phyloP scores from a whole-genome alignment of 805 yeast species.

The Ogataea methanolica region DNA sequence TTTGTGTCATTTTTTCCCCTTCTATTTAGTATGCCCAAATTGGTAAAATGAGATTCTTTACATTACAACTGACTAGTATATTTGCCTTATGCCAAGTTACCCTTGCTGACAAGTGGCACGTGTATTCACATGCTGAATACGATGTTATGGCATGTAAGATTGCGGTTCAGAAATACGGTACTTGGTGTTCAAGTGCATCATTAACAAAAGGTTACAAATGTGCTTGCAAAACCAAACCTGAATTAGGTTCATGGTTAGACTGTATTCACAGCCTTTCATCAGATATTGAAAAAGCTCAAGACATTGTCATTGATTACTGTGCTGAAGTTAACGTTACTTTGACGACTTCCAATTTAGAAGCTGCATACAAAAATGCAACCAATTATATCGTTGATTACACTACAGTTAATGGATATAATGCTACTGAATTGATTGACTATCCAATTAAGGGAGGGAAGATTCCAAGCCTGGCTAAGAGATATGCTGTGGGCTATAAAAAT shows the following conservation, averaged over 20 bases:
- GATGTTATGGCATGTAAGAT: slow-evolving; percentile 16
- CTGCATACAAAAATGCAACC: slow-evolving; percentile 39
- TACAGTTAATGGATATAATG: slow-evolving; percentile 28
- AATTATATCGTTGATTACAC: slow-evolving; percentile 32
- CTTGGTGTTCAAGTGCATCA: slow-evolving; percentile 11
- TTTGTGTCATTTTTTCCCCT: no score
- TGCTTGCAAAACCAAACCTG: slow-evolving; percentile 24
- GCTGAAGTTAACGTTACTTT: slow-evolving; percentile 18
- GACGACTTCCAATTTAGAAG: slow-evolving; percentile 31
- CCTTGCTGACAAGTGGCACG: slow-evolving; percentile 7
- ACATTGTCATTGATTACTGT: slow-evolving; percentile 20
- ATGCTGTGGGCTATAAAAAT: slow-evolving; percentile 20
- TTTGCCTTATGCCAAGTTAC: neutral
- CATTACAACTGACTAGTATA: neutral
- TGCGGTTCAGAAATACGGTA: slow-evolving; percentile 17
- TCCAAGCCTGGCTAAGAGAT: slow-evolving; percentile 19
- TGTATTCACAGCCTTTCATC: slow-evolving; percentile 20
- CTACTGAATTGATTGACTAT: slow-evolving; percentile 25
- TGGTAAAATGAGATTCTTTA: neutral
- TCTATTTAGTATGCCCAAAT: neutral
- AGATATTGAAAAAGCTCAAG: slow-evolving; percentile 14
- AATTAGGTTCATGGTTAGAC: slow-evolving; percentile 24
- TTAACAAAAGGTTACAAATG: slow-evolving; percentile 11
- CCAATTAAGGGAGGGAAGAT: slow-evolving; percentile 32
- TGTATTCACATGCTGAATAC: slow-evolving; percentile 14